Conservation (phyloP, 2,329 filamentous ascomycete species). For the Karstenula rhodostoma region DNA sequence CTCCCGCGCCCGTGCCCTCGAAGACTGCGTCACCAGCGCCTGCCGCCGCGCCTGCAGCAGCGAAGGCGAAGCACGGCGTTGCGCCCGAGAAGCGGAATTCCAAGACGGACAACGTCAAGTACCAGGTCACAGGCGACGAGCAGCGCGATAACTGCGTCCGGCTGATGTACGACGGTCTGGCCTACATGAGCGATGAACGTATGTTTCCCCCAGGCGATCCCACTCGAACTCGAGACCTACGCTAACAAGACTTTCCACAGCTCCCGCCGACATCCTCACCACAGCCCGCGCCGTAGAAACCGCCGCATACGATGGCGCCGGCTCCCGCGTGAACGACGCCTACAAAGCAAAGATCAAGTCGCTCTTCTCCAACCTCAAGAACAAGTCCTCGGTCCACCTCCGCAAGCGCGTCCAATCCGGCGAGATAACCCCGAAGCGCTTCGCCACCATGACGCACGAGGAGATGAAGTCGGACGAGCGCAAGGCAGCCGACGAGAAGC, state of each 20-base stretch:
- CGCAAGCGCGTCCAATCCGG: slow-evolving; percentile 78
- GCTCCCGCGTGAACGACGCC: slow-evolving; percentile 72
- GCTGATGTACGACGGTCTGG: slow-evolving; percentile 92
- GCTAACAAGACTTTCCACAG: slow-evolving; percentile 32
- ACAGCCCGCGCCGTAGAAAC: slow-evolving; percentile 76
- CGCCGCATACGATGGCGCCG: slow-evolving; percentile 74
- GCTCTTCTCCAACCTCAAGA: slow-evolving; percentile 93
- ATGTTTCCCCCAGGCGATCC: slow-evolving; percentile 27
- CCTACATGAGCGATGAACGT: slow-evolving; percentile 68
- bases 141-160: slow-evolving; percentile 86
- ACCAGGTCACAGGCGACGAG: slow-evolving; percentile 75
- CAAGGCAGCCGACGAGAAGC: slow-evolving; percentile 75
- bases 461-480: slow-evolving; percentile 90
- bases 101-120: slow-evolving; percentile 81
- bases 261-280: slow-evolving; percentile 71
- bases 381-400: slow-evolving; percentile 82
- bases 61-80: slow-evolving; percentile 63
- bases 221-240: not conserved
- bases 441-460: slow-evolving; percentile 87
- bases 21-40: slow-evolving; percentile 52
- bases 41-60: slow-evolving; percentile 59
- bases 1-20: slow-evolving; percentile 46
- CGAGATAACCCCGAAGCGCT: slow-evolving; percentile 73
- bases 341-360: slow-evolving; percentile 92
- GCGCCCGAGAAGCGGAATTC: slow-evolving; percentile 80